Base-by-base conservation (phyloP, 805 yeast species). In the Priceomyces castillae region DNA sequence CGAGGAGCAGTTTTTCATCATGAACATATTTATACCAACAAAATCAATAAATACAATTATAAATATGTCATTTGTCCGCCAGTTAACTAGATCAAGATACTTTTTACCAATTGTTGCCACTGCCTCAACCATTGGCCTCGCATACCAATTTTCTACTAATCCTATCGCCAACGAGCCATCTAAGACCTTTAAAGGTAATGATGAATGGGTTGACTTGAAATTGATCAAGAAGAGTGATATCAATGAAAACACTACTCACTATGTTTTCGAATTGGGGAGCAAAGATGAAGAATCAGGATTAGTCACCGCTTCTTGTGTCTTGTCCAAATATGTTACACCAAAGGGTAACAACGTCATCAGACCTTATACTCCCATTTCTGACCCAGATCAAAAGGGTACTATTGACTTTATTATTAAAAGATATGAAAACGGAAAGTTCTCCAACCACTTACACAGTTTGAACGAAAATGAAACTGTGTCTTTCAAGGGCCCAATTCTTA, bases 401-500 rank as follows among this genome's bases (percentile, higher is more conserved):
- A 71, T 95, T 54, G 87, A 87, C 47, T 77, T 94, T 52, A 78
- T 90, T 47, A 75, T 94, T 69, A 94, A 94, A 79, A 79, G 73
- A 49, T 94, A 94, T 72, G 85, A 82, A 40, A 78, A 75, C 43
- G 97, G 98, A 58, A 85, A 86, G 70, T 82, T 90, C 80, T 79
- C 92, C 42, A 72, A 73, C 59, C 94, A 88, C 69, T 67, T 89
- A 46, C 79, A 76, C 63, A 67, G 67, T 47, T 79, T 92, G 62
- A 82, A 85, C 66, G 80, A 78, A 47, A 79, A 84, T 57, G 98
- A 94, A 58, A 80, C 90, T 40, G 76, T 94, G 44, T 70, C 96
- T 7, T 86, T 94, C 78, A 92, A 90, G 75, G 99, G 99, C 40
- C 98, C 98, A 52, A 78, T 90, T 52, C 74, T 77, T 58, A 94